phyloP scores from a whole-genome alignment of 2,329 filamentous ascomycete genomes.

The Fusarium albosuccineum region DNA sequence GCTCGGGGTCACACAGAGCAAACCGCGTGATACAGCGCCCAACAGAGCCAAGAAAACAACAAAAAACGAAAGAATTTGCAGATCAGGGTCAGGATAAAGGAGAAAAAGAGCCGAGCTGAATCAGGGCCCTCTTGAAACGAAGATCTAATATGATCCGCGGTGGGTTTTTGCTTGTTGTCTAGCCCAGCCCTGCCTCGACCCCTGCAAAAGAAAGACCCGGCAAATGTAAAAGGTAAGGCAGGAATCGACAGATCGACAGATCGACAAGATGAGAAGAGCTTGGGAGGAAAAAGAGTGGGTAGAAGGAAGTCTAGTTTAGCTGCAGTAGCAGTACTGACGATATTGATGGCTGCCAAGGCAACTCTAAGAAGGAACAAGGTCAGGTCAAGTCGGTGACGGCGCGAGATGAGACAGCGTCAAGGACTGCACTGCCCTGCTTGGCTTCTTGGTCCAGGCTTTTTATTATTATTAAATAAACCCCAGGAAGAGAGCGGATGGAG shows the following conservation, averaged over 20 bases:
- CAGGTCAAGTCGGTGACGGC: neutral
- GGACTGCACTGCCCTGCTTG: constrained; percentile 39
- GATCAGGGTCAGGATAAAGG: constrained; percentile 14
- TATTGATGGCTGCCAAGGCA: constrained; percentile 8
- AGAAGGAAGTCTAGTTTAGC: neutral
- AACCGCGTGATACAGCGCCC: constrained; percentile 2
- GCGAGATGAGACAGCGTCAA: constrained; percentile 31
- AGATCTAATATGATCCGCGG: constrained; percentile 35
- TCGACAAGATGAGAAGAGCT: constrained; percentile 20
- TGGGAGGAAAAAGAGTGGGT: constrained; percentile 19
- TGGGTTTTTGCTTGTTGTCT: constrained; percentile 9
- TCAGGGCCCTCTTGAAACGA: constrained; percentile 23
- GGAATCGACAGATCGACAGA: constrained; percentile 36
- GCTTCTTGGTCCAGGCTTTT: constrained; percentile 23
- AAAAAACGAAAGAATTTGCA: constrained; percentile 6
- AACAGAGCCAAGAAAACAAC: constrained; percentile 1
- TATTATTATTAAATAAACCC: neutral
- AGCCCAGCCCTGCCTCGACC: constrained; percentile 27
- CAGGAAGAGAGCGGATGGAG: constrained; percentile 10
- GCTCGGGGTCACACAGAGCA: constrained; percentile 1
- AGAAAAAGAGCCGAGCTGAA: constrained; percentile 3
- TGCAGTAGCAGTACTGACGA: neutral
- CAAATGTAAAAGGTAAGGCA: constrained; percentile 22
- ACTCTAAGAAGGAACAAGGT: constrained; percentile 11
- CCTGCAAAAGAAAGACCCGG: constrained; percentile 33